Conservation (phyloP, 1,139 yeast species). For the Yamadazyma aaseri region DNA sequence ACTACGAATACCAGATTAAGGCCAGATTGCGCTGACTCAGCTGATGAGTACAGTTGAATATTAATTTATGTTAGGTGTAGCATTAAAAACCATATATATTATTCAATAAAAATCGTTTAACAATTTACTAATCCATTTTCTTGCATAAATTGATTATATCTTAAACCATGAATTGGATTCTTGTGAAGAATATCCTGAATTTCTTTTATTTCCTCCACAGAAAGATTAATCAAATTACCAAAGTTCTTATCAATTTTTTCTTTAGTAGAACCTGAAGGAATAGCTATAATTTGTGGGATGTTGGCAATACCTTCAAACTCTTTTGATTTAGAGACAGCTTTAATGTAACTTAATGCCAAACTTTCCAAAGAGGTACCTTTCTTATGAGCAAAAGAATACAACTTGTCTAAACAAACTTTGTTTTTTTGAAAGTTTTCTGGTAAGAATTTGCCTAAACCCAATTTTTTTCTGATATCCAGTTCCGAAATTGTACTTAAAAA, state of each 20-base stretch:
- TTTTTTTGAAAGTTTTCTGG: constrained; percentile 59
- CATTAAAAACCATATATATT: too few species aligned
- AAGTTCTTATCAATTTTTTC: constrained; percentile 62
- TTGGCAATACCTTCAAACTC: constrained; percentile 32
- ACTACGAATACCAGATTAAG: too few species aligned
- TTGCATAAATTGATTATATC: constrained; percentile 6
- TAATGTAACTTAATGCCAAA: constrained; percentile 73
- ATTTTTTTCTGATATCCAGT: constrained; percentile 45
- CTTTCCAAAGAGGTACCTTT: constrained; percentile 48
- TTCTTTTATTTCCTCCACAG: constrained; percentile 5
- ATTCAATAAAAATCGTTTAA: too few species aligned
- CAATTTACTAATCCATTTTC: constrained; percentile 3
- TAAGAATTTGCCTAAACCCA: constrained; percentile 52
- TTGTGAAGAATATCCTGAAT: constrained; percentile 7
- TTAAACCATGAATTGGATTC: constrained; percentile 4
- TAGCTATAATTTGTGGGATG: constrained; percentile 65
- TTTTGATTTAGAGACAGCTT: constrained; percentile 31
- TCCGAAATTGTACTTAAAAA: constrained; percentile 9
- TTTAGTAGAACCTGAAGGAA: constrained; percentile 69
- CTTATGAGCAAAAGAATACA: constrained; percentile 44
- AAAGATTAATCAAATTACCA: constrained; percentile 16
- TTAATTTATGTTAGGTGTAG: constrained; percentile 20
- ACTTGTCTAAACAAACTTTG: constrained; percentile 38
- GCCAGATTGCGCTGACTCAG: constrained; percentile 30
- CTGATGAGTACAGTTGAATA: constrained; percentile 26